A percentile compares a stretch with the other conserved stretches of the same genome.
phyloP scores from a whole-genome alignment of 352 stramenopile species.

The Blastocystis sp. region DNA sequence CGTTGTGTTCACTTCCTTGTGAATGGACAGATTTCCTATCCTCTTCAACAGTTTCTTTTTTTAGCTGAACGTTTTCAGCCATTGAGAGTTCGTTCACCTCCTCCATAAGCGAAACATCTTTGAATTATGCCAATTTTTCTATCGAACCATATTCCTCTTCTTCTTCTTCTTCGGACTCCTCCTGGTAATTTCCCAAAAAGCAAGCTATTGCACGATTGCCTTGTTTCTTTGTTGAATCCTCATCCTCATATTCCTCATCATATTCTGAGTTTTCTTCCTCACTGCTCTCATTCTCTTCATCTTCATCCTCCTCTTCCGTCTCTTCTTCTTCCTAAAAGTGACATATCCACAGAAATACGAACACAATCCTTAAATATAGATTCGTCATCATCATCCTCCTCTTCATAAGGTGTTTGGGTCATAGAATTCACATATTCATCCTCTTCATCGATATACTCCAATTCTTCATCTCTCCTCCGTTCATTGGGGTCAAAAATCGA shows the following conservation, averaged over 20 bases:
- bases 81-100: neutral
- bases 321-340: slow-evolving; percentile 33
- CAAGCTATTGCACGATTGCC: neutral
- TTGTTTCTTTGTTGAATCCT: neutral
- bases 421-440: slow-evolving; percentile 4
- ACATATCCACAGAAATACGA: neutral
- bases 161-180: neutral
- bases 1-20: neutral
- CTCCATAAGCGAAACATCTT: neutral
- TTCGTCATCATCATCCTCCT: slow-evolving; percentile 1
- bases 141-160: neutral
- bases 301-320: neutral
- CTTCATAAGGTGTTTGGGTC: slow-evolving; percentile 14
- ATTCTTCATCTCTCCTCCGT: neutral
- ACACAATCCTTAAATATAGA: slow-evolving; percentile 34
- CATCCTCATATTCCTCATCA: neutral
- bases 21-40: neutral
- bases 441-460: neutral
- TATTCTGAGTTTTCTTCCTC: neutral
- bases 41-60: neutral
- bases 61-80: neutral
- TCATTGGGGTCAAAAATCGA: neutral
- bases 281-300: neutral
- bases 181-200: neutral
- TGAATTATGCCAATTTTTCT: neutral